Percentiles rank a stretch among this genome's conserved stretches.
Conservation (phyloP, 108 stramenopile species). For the Aurantiochytrium sp. region DNA sequence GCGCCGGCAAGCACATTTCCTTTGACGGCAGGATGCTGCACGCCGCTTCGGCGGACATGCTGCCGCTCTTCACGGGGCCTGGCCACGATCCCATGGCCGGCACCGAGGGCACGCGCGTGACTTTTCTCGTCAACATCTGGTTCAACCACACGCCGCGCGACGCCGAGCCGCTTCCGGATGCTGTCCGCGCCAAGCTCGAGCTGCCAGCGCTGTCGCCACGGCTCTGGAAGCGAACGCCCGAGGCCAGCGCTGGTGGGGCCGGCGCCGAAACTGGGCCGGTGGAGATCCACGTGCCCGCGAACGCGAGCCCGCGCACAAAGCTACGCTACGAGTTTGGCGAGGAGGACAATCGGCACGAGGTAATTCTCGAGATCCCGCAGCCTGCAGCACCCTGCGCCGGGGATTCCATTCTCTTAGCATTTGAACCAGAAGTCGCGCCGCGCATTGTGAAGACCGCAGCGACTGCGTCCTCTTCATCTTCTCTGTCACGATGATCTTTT, state of each 20-base stretch:
- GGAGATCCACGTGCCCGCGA: background rate
- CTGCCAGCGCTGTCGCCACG: background rate
- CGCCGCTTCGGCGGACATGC: conserved; percentile 67
- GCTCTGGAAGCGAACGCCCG: too few species aligned
- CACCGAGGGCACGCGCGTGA: conserved; percentile 47
- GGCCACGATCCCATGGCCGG: background rate
- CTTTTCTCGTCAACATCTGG: conserved; percentile 87
- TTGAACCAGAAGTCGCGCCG: background rate
- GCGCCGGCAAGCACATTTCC: conserved; percentile 70
- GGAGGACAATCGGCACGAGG: background rate
- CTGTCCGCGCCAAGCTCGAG: background rate
- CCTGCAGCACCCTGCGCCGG: background rate
- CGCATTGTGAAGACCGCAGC: background rate
- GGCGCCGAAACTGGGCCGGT: background rate
- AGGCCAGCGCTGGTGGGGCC: too few species aligned
- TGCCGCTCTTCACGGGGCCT: background rate
- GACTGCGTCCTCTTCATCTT: background rate
- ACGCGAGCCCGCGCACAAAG: background rate
- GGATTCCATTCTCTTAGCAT: background rate
- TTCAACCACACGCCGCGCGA: conserved; percentile 43
- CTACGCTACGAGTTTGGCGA: background rate
- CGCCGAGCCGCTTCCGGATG: background rate
- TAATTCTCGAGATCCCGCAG: background rate
- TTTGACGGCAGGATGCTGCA: conserved; percentile 83
- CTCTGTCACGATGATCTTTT: too few species aligned